Conservation (phyloP, 2,329 filamentous ascomycete species). For the Aspergillus arachidicola region DNA sequence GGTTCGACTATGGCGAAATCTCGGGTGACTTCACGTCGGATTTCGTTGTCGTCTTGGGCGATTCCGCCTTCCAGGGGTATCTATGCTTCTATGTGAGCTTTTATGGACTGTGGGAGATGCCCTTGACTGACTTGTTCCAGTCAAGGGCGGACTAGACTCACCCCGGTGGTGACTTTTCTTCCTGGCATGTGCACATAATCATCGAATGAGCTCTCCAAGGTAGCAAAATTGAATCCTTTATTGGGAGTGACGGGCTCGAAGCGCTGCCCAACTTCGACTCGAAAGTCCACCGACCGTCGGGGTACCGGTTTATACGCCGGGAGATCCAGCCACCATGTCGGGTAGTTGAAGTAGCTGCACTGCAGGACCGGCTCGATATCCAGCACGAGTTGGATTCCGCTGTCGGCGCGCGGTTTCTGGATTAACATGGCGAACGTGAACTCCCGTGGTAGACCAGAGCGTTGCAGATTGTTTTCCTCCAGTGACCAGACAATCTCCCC, state of each 20-base stretch:
- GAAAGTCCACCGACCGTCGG: constrained; percentile 42
- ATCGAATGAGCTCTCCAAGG: constrained; percentile 44
- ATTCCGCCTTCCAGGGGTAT: constrained; percentile 21
- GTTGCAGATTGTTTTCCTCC: constrained; percentile 52
- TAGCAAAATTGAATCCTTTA: constrained; percentile 51
- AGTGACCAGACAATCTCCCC: constrained; percentile 54
- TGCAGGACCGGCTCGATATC: constrained; percentile 49
- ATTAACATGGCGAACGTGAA: constrained; percentile 56
- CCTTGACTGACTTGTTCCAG: neutral
- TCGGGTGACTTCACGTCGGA: constrained; percentile 10
- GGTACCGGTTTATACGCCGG: constrained; percentile 42
- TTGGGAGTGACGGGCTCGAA: constrained; percentile 41
- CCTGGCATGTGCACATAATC: constrained; percentile 51
- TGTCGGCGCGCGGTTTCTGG: constrained; percentile 46
- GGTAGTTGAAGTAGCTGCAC: constrained; percentile 45
- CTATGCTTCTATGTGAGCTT: constrained; percentile 9
- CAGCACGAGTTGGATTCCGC: constrained; percentile 42
- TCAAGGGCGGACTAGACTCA: constrained; percentile 13
- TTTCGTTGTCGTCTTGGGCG: constrained; percentile 14
- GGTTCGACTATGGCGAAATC: constrained; percentile 16
- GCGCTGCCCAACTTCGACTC: constrained; percentile 47
- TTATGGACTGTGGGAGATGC: neutral
- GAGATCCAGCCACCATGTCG: constrained; percentile 42
- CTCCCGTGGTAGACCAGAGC: constrained; percentile 53
- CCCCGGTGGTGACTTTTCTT: constrained; percentile 38